Evolutionary conservation across 768 basidiomycete genomes (phyloP).

Genomic region (Boletus bicolor): DNA sequence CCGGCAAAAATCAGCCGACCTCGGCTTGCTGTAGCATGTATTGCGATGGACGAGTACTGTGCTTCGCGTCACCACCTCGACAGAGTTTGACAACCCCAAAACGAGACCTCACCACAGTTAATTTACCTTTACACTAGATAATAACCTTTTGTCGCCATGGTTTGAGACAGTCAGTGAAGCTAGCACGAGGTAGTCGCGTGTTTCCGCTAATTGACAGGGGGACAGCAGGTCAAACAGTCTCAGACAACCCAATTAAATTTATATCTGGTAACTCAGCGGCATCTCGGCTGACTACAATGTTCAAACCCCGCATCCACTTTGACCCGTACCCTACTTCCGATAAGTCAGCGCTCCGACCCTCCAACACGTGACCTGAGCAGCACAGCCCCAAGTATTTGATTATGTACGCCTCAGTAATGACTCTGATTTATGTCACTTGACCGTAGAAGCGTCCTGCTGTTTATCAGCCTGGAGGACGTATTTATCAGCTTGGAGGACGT

Average conservation of each 20-base stretch:
- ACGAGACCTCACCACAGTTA: background rate
- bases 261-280: background rate
- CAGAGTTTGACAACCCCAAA: background rate
- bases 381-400: too few species aligned
- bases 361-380: too few species aligned
- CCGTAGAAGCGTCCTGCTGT: background rate
- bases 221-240: background rate
- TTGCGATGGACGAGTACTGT: constrained; percentile 15
- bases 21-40: too few species aligned
- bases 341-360: too few species aligned
- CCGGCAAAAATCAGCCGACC: background rate
- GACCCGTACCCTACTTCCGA: too few species aligned
- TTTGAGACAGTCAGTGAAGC: background rate
- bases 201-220: background rate
- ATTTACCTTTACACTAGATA: background rate
- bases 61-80: background rate
- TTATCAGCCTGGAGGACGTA: background rate
- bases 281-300: background rate
- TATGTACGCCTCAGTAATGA: background rate
- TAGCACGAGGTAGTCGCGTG: background rate
- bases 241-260: constrained; percentile 6
- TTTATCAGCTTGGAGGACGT: background rate
- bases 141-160: background rate
- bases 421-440: constrained; percentile 2
- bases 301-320: background rate